phyloP scores from a whole-genome alignment of 306 rosid species.

The Quercus parvula region DNA sequence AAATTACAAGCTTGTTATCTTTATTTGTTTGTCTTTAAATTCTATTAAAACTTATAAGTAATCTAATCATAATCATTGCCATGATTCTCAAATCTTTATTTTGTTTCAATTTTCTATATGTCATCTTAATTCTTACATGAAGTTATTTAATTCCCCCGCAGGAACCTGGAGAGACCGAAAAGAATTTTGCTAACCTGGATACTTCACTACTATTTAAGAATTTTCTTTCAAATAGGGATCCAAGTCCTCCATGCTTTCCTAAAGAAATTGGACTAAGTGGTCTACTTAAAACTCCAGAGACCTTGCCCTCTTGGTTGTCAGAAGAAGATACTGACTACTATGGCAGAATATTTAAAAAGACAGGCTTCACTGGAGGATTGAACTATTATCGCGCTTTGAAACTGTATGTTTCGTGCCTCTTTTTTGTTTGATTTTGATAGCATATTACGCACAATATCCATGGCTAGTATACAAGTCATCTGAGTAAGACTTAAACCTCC shows the following conservation, averaged over 20 bases:
- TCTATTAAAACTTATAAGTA: background rate
- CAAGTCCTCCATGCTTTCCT: conserved; percentile 39
- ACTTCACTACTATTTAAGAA: conserved; percentile 36
- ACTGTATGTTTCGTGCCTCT: conserved; percentile 41
- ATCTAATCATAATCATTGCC: background rate
- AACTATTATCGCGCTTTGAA: conserved; percentile 64
- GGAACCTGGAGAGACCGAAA: conserved; percentile 67
- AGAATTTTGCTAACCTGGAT: conserved; percentile 48
- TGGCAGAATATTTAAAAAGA: conserved; percentile 51
- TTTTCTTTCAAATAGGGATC: conserved; percentile 37
- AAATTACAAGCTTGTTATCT: too few species aligned
- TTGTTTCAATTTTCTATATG: background rate
- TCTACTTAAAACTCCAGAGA: conserved; percentile 14
- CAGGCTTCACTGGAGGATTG: conserved; percentile 74
- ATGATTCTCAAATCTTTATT: background rate
- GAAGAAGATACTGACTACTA: conserved; percentile 60
- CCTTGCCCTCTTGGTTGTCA: conserved; percentile 72
- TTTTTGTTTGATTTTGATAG: background rate
- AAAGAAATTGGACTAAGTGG: conserved; percentile 51
- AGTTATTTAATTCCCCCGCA: conserved; percentile 9
- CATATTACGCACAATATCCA: background rate
- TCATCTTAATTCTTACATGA: too few species aligned
- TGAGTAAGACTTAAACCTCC: too few species aligned
- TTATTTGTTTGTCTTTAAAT: too few species aligned
- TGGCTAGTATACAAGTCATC: too few species aligned